Conservation (phyloP, 441 rosid genomes). For the Flueggea neowawraea region DNA sequence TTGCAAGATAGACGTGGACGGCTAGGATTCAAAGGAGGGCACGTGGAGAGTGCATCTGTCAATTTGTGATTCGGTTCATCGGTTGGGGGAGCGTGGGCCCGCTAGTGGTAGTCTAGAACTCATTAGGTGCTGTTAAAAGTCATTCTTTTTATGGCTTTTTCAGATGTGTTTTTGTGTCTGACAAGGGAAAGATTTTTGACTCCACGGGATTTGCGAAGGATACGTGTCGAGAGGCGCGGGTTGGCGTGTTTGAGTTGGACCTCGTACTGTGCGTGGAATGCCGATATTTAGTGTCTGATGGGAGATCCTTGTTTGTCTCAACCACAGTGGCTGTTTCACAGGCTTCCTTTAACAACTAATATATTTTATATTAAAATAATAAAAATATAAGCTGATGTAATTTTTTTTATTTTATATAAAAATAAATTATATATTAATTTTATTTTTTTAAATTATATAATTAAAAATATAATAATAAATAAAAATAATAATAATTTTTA, state of each 20-base stretch:
- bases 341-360: too few relatives aligned
- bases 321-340: too few relatives aligned
- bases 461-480: too few relatives aligned
- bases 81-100: constrained; percentile 22
- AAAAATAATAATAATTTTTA: too few relatives aligned
- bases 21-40: constrained; percentile 8
- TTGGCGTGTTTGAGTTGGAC: constrained; percentile 12
- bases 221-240: constrained; percentile 19
- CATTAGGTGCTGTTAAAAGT: constrained; percentile 22
- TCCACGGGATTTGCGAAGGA: neutral
- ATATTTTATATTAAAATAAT: too few relatives aligned
- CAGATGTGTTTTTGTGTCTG: constrained; percentile 3
- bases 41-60: constrained; percentile 29
- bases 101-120: constrained; percentile 16
- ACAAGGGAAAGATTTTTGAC: constrained; percentile 17
- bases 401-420: too few relatives aligned
- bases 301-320: too few relatives aligned
- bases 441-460: too few relatives aligned
- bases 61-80: constrained; percentile 18
- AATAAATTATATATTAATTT: too few relatives aligned
- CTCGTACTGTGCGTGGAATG: constrained; percentile 10
- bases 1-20: constrained; percentile 37
- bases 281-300: constrained; percentile 7
- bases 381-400: too few relatives aligned
- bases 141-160: neutral